Base-by-base conservation (phyloP, 78 protist species). In the Capsaspora owczarzaki region DNA sequence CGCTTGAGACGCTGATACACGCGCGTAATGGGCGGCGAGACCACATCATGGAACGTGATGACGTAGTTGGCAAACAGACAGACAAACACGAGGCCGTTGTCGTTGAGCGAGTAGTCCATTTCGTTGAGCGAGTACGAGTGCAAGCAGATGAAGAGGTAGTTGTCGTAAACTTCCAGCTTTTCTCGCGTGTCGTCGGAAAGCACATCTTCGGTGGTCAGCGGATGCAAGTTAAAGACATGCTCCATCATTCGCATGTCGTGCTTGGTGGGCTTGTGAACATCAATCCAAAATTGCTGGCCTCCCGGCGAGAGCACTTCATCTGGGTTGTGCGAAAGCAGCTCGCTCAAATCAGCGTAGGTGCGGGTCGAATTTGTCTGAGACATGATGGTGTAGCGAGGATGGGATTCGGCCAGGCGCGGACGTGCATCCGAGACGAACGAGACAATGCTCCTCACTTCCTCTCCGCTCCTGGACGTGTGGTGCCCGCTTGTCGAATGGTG, bases 21-120 rank as follows among this genome's bases (percentile, higher is more conserved):
- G n/a, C n/a, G n/a, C n/a, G n/a, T n/a, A n/a, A n/a, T n/a, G n/a
- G n/a, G n/a, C n/a, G n/a, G n/a, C n/a, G n/a, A n/a, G n/a, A n/a
- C n/a, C n/a, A n/a, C n/a, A n/a, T n/a, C n/a, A n/a, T 77, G 80
- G n/a, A 77, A 46, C 44, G 80, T 25, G 42, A 77, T 16, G 37
- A 77, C 76, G 29, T 27, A 68, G 44, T 77, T 46, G 10, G 61
- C 35, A 77, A 77, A 77, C 35, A 77, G 12, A 10, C 61, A 16
- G 27, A 77, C 33, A n/a, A 56, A 41, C 6, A 46, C 60, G 33
- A 56, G 12, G 12, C 66, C 8, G 35, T 29, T 25, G 66, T 56
- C 66, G 66, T 56, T 56, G 66, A 56, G 10, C 33, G 80, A 14
- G 44, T 23, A 29, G n/a, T 53, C 61, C 20, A 23, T 6, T 12